Evolutionary conservation across 768 basidiomycete genomes (phyloP).

Genomic region (Xanthoconium purpureum): DNA sequence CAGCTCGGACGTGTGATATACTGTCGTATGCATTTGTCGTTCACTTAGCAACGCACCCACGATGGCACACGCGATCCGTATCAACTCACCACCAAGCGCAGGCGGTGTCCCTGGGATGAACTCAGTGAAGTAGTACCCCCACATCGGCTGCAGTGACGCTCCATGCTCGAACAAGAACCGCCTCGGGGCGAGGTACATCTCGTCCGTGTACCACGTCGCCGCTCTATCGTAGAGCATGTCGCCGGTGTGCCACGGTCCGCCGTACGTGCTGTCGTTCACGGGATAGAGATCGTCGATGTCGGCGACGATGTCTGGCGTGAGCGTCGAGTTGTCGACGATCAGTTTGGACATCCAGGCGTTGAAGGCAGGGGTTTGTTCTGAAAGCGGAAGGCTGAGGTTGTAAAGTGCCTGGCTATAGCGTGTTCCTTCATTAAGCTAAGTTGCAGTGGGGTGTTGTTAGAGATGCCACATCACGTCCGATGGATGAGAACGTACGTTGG

Average conservation of each 20-base stretch:
- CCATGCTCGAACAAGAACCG: conserved; percentile 50
- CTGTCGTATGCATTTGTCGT: no score
- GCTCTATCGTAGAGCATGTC: conserved; percentile 58
- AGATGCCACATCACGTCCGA: not conserved
- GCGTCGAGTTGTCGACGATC: conserved; percentile 47
- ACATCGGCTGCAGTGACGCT: conserved; percentile 46
- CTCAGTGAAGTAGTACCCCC: conserved; percentile 54
- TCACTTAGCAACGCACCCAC: not conserved
- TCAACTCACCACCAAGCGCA: conserved; percentile 43
- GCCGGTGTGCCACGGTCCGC: conserved; percentile 55
- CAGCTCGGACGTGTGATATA: conserved; percentile 16
- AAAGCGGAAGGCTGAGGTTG: conserved; percentile 37
- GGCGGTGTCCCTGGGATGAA: conserved; percentile 54
- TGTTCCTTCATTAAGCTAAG: conserved; percentile 18
- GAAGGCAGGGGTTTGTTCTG: conserved; percentile 44
- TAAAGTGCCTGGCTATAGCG: conserved; percentile 23
- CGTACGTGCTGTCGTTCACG: conserved; percentile 44
- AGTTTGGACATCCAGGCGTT: conserved; percentile 45
- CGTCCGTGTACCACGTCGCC: conserved; percentile 55
- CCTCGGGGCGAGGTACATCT: conserved; percentile 52
- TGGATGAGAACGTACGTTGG: conserved; percentile 38
- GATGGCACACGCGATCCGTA: no score
- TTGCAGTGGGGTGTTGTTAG: not conserved
- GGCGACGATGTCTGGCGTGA: conserved; percentile 32
- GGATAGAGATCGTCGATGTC: conserved; percentile 43